Evolutionary conservation across 352 stramenopile genomes (phyloP).

Genomic region (Phytophthora melonis): DNA sequence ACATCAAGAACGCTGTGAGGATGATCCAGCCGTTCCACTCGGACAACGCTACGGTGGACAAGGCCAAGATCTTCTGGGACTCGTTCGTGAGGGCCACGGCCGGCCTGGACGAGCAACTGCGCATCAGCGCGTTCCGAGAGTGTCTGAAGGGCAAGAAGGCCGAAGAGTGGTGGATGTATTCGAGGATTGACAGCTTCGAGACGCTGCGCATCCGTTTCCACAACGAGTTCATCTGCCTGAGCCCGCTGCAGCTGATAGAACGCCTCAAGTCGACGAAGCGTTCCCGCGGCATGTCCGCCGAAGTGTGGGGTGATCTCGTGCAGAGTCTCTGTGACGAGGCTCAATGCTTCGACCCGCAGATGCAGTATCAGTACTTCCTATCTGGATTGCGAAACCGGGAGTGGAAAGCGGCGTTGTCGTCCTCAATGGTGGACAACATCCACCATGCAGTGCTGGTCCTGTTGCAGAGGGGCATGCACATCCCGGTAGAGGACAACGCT

Average conservation of each 20-base stretch:
- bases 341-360: no score
- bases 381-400: no score
- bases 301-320: no score
- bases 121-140: neutral
- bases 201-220: neutral
- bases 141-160: neutral
- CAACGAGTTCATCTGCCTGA: neutral
- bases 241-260: no score
- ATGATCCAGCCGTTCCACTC: neutral
- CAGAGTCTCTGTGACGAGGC: no score
- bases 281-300: neutral
- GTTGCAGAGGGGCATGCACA: neutral
- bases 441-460: neutral
- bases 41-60: neutral
- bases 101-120: neutral
- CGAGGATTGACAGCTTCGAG: neutral
- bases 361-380: no score
- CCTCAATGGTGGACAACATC: no score
- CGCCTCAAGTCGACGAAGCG: neutral
- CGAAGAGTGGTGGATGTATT: neutral
- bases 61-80: neutral
- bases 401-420: no score
- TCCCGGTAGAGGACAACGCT: neutral
- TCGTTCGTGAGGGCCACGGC: neutral
- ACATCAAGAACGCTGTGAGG: neutral